Base-by-base conservation (phyloP, 305 asterid species). In the Salvia sclarea region DNA sequence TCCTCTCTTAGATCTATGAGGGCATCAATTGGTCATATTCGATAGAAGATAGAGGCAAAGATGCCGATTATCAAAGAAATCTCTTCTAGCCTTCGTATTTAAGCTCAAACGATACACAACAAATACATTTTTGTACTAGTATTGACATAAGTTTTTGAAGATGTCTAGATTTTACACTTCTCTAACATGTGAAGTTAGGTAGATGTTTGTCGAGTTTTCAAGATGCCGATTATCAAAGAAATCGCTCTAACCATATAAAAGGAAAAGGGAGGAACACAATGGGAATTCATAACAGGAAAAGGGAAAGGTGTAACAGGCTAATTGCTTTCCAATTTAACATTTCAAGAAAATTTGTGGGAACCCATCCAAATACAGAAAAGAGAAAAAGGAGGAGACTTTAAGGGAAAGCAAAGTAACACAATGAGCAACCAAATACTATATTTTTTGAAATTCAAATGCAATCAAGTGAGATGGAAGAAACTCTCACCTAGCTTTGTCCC, bases 1-100 rank as follows among this genome's bases (percentile, higher is more conserved):
- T 87, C 93, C 71, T 90, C 96, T 75, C 84, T 84, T 72, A 90
- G 81, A 84, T 90, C 96, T 89, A 84, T 35, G 71, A 68, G 25
- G 59, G 58, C 38, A 52, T 64, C 24, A 6, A 58, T 2, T 43
- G 56, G 47, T 66, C 52, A 58, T 38, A 41, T 8, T 48, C 41
- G 30, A 57, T 44, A 6, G 24, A 25, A 47, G n/a, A 59, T 21
- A 16, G 30, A 47, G 18, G n/a, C 22, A 6, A 11, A 28, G 58
- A 40, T 5, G 25, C 20, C 14, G 14, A 10, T 44, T 16, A 43
- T 20, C 30, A 8, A 5, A 1, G 70, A 5, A 22, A 28, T 3
- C 21, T 12, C 18, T 28, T 52, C 52, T 4, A 66, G 13, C 5
- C 40, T 20, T 60, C 0, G 45, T 33, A 31, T 58, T 10, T 40